These are phyloP conservation scores for Coemansia sp. DNA, from an alignment of 192 early-diverging fungal genomes.

Conservation along the genomic window DNA sequence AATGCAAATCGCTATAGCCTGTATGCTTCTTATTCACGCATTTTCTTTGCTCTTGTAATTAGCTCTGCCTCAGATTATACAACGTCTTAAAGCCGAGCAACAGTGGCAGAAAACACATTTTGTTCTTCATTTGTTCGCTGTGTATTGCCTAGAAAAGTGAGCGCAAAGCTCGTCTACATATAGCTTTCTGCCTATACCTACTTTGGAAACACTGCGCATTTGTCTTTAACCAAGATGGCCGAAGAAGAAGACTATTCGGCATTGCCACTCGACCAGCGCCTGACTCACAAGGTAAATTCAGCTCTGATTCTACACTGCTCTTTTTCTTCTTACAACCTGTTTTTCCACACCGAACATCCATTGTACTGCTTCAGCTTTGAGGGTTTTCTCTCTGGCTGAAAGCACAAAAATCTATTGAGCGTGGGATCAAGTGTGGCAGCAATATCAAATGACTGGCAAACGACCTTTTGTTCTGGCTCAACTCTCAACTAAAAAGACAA, in stretches of 20 bases:
- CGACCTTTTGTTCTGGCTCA: not conserved
- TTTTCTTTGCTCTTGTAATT: not conserved
- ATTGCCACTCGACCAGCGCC: constrained; percentile 74
- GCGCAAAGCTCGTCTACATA: not conserved
- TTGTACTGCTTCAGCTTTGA: too few relatives aligned
- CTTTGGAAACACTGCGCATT: not conserved
- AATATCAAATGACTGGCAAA: not conserved
- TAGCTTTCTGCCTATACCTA: not conserved
- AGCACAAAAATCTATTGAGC: too few relatives aligned
- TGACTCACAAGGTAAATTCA: constrained; percentile 75
- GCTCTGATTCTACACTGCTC: not conserved
- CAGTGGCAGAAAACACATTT: not conserved
- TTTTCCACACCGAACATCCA: too few relatives aligned
- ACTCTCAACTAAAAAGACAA: not conserved
- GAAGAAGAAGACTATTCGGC: constrained; percentile 76
- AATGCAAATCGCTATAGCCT: not conserved
- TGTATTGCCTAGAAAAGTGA: not conserved
- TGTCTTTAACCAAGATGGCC: constrained; percentile 27
- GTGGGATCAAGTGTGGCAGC: too few relatives aligned
- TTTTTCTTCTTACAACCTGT: not conserved
- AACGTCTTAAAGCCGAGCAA: not conserved
- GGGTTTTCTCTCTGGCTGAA: too few relatives aligned
- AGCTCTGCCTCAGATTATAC: not conserved
- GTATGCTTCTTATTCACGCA: not conserved
- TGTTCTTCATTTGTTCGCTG: not conserved